Evolutionary conservation across 257 asterid genomes (phyloP).

Genomic region (Nicotiana sylvestris): DNA sequence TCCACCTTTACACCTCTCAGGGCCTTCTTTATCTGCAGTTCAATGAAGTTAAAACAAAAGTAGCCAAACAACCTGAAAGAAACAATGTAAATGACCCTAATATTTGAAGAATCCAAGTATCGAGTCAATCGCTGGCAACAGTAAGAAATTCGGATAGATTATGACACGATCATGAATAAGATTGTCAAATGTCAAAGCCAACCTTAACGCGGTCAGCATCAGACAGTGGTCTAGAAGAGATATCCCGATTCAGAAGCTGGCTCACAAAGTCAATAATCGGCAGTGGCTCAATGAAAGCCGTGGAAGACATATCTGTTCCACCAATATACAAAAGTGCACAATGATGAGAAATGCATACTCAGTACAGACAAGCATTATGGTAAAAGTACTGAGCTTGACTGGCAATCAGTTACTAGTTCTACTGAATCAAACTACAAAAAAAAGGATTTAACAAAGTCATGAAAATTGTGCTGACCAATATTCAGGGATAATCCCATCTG

Average conservation of each 20-base stretch:
- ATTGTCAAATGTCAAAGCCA: not conserved
- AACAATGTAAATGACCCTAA: not conserved
- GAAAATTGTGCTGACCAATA: constrained; percentile 52
- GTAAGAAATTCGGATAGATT: not conserved
- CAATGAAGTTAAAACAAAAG: not conserved
- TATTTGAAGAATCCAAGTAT: not conserved
- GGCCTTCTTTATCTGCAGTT: constrained; percentile 79
- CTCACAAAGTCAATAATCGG: constrained; percentile 81
- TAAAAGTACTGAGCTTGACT: not conserved
- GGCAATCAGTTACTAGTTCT: not conserved
- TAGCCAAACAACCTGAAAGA: not conserved
- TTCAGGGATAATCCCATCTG: constrained; percentile 95
- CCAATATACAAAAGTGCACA: not conserved
- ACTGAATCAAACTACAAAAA: not conserved
- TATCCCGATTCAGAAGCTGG: constrained; percentile 81
- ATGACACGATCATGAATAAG: not conserved
- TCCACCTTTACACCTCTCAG: constrained; percentile 94
- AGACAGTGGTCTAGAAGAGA: constrained; percentile 66
- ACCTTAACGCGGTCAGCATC: constrained; percentile 99
- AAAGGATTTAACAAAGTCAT: not conserved
- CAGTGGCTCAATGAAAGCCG: constrained; percentile 96
- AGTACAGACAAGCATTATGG: not conserved
- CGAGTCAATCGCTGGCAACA: not conserved
- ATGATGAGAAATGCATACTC: not conserved
- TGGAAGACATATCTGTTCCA: constrained; percentile 89